Evolutionary conservation across 2,329 filamentous ascomycete species (phyloP), one percentile per base, ranked within the genome.

Genomic region (Colletotrichum cereale): DNA sequence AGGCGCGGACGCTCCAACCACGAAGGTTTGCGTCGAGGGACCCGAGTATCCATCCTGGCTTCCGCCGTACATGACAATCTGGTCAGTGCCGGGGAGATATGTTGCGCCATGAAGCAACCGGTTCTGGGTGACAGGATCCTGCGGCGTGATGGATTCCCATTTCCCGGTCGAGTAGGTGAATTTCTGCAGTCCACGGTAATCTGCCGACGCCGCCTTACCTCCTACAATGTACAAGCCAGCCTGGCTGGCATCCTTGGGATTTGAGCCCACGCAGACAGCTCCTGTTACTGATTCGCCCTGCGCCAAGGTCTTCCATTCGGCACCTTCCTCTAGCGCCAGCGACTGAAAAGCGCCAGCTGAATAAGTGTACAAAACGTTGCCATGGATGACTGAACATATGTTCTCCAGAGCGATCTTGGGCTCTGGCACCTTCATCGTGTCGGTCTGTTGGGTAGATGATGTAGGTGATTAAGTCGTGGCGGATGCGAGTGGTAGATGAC

Each of bases 301-400:
- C 0, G 86, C 77, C 75, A 96, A 80, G 75, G 86, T 79, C 74
- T 87, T 84, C 96, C 96, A 98, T 82, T 89, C 82, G 60, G 90
- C 92, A 62, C 92, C 92, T 74, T 90, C 82, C 73, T 88, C 82
- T 74, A 98, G 83, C 16, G 86, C 82, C 74, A 98, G 82, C 11
- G 92, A 92, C 79, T 95, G 89, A 76, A 98, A 95, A 36, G 90
- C 93, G 57, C 89, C 83, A 11, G 90, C 83, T 7, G 94, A 93
- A 80, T 94, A 97, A 56, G 93, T 91, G 84, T 97, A 98, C 64
- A 98, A 89, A 16, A 91, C 94, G 80, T 95, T 91, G 79, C 95
- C 86, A 84, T 93, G 86, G 73, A 98, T 88, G 78, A 92, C 89
- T 69, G 95, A 94, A 83, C 96, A 98, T 77, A 93, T 91, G 81